Evolutionary conservation across 306 rosid genomes (phyloP), one percentile per base, ranked within the genome.

Genomic region (Cicer chorassanicum): DNA sequence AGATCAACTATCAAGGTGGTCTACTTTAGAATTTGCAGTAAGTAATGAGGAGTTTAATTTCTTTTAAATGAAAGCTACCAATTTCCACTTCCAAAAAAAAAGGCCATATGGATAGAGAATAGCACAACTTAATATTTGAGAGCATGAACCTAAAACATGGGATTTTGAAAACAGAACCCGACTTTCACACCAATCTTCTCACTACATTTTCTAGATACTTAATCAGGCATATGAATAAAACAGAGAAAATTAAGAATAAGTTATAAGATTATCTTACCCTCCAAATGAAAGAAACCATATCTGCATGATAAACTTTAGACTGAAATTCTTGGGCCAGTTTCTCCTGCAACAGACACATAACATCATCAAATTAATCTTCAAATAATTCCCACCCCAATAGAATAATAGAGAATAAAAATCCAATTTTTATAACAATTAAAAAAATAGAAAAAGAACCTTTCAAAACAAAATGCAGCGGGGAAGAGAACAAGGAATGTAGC

Each of bases 401-500:
- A 65, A 40, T 1, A 61, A 61, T 16, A 21, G 11, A 46, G 57
- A 56, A 43, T 40, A 11, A 48, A 46, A 68, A 41, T 7, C 7
- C 2, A 1, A 34, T 24, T 10, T 43, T 0, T 43, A 57, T 1
- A 0, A 6, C 50, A 29, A 29, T 29, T 34, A 46, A 34, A 36
- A 11, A 73, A 69, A 65, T 5, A 82, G 14, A 55, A 69, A 65
- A 50, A 70, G 6, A 8, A 89, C 98, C 98, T 89, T 90, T 93
- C 97, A 74, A 87, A 87, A 77, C 9, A 82, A 80, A 83, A 16
- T 57, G 98, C 91, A 24, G 84, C 29, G 11, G 97, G 98, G 54
- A 87, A 85, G 72, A 93, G 74, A 71, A 94, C 6, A 42, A 91
- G 45, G 85, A 85, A 94, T 7, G 96, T 82, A 16, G 98, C 81